Percentiles rank a stretch among this genome's conserved stretches.
Conservation (phyloP, 768 basidiomycete species). For the Rhodotorula kratochvilovae region DNA sequence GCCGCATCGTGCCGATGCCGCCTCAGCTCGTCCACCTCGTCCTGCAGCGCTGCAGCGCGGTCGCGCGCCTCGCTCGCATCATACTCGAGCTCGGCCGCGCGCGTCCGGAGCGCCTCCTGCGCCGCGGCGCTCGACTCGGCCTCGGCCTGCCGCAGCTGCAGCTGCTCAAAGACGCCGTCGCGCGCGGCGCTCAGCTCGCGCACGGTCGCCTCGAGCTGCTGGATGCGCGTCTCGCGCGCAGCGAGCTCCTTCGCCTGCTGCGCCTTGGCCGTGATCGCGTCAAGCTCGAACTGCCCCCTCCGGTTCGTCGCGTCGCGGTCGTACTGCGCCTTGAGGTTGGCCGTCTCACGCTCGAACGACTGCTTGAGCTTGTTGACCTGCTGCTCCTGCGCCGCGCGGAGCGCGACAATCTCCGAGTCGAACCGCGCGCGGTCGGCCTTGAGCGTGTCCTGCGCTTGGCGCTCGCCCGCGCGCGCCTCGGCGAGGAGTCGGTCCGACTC, state of each 20-base stretch:
- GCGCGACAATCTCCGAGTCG: conserved; percentile 41
- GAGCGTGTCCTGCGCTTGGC: conserved; percentile 60
- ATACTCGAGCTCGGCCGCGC: conserved; percentile 77
- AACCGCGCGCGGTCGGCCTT: conserved; percentile 33
- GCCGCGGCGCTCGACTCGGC: conserved; percentile 74
- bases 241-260: conserved; percentile 65
- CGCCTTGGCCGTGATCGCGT: conserved; percentile 68
- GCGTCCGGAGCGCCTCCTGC: conserved; percentile 67
- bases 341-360: conserved; percentile 41
- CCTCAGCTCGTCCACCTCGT: conserved; percentile 44
- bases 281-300: conserved; percentile 70
- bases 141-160: conserved; percentile 84
- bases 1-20: conserved; percentile 63
- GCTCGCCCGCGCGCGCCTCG: conserved; percentile 48
- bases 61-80: conserved; percentile 77
- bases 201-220: conserved; percentile 66
- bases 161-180: conserved; percentile 72
- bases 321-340: conserved; percentile 61
- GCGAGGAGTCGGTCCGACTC: conserved; percentile 49
- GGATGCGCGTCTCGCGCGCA: conserved; percentile 60
- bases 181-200: conserved; percentile 68
- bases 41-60: conserved; percentile 60
- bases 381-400: conserved; percentile 45
- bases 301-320: conserved; percentile 68
- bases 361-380: conserved; percentile 51